Evolutionary conservation across 441 rosid species (phyloP), one percentile per base, ranked within the genome.

Genomic region (Eruca vesicaria): DNA sequence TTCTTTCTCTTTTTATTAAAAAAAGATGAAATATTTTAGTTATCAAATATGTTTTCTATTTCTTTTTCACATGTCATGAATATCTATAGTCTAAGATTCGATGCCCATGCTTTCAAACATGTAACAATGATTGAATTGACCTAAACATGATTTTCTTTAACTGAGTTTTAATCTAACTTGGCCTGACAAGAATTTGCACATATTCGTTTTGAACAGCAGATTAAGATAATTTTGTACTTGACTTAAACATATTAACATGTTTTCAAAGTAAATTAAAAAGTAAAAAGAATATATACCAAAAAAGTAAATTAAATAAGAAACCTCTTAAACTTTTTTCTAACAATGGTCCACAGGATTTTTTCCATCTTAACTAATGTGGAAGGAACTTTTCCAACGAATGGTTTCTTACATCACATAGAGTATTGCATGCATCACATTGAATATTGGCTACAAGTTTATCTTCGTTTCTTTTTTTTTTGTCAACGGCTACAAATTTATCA

Each of bases 41-140:
- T 56, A 28, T 9, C 16, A 36, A 36, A 38, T 73, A 36, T 55
- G 41, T 35, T 72, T 72, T 63, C 15, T 52, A 1, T 21, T 56
- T 56, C 31, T 33, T 68, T 59, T 19, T 33, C 67, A 32, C 10
- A 9, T 58, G 60, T 66, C 43, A 23, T 60, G 18, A 20, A 60
- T 60, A 74, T 74, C 63, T 61, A 75, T 75, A 12, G 19, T 52
- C 58, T 66, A 41, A 57, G 77, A 66, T 66, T 66, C 77, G 71
- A 57, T 73, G n/a, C 59, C 10, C 5, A 14, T 66, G 19, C 72
- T 58, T 73, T 73, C 21, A 10, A 14, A 29, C 29, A 66, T 20
- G 59, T 43, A 66, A 15, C 66, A 57, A 73, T 66, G 50, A 65
- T 57, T 45, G 52, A 66, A 57, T 43, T 66, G 50, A 52, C 58